Percentiles rank a stretch among this genome's conserved stretches.
Conservation (phyloP, 495 filamentous ascomycete genomes). For the Penicillium angulare region DNA sequence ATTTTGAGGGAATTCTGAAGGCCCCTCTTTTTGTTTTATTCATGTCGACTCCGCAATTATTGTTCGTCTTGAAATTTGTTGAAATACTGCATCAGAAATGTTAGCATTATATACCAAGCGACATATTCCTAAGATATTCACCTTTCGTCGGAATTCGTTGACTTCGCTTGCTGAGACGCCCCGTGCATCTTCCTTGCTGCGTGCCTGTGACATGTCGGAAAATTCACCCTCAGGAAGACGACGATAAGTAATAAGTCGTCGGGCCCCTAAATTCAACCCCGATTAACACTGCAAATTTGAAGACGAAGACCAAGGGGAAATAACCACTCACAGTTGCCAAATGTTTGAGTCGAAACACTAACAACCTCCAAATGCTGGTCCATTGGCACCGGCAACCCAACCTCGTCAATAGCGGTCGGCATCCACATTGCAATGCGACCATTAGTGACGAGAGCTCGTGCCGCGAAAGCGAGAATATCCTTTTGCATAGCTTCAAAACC, state of each 20-base stretch:
- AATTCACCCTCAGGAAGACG: constrained; percentile 63
- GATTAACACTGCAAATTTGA: not conserved
- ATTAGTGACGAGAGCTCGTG: constrained; percentile 71
- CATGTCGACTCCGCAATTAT: not conserved
- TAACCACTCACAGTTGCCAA: constrained; percentile 72
- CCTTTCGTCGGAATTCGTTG: constrained; percentile 72
- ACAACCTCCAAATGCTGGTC: constrained; percentile 77
- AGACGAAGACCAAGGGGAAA: not conserved
- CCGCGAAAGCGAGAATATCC: constrained; percentile 82
- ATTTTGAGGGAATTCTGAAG: too few species aligned
- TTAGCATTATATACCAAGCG: not conserved
- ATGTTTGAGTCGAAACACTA: constrained; percentile 76
- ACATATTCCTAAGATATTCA: constrained; percentile 10
- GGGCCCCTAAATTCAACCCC: constrained; percentile 61
- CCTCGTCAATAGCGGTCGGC: constrained; percentile 82
- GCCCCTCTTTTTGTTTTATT: too few species aligned
- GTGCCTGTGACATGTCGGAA: constrained; percentile 36
- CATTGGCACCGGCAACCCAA: constrained; percentile 71
- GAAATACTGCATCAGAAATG: not conserved
- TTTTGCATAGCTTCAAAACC: constrained; percentile 85
- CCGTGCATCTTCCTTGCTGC: constrained; percentile 36
- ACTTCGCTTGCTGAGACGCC: constrained; percentile 67
- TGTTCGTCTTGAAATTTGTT: not conserved
- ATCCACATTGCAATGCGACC: constrained; percentile 94
- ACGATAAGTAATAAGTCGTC: constrained; percentile 81